A percentile compares a stretch with the other conserved stretches of the same genome.
phyloP scores from a whole-genome alignment of 345 rosid genomes.

The Sapria himalayana region DNA sequence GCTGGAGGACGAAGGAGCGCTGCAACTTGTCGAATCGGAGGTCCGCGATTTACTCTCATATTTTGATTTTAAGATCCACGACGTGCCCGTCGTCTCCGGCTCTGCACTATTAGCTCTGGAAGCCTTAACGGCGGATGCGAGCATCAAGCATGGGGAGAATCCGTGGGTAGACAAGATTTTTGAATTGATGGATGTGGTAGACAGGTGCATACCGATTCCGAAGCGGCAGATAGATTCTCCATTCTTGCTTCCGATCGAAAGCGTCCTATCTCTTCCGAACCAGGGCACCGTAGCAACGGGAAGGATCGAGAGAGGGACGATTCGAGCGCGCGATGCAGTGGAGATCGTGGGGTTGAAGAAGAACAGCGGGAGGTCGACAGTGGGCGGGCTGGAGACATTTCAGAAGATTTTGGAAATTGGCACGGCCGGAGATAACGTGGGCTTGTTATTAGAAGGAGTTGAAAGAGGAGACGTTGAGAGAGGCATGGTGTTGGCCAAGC shows the following conservation, averaged over 20 bases:
- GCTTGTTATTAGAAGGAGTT: slow-evolving; percentile 72
- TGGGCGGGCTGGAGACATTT: slow-evolving; percentile 80
- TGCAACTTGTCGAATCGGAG: slow-evolving; percentile 86
- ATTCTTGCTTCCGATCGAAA: slow-evolving; percentile 69
- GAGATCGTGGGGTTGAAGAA: slow-evolving; percentile 63
- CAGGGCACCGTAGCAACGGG: slow-evolving; percentile 91
- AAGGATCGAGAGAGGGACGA: slow-evolving; percentile 67
- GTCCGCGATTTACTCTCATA: slow-evolving; percentile 75
- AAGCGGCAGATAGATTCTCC: slow-evolving; percentile 71
- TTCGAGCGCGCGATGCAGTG: slow-evolving; percentile 58
- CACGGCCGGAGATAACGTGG: slow-evolving; percentile 83
- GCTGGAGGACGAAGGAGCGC: slow-evolving; percentile 71
- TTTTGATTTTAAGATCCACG: slow-evolving; percentile 73
- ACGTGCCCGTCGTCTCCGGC: slow-evolving; percentile 65
- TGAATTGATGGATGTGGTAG: slow-evolving; percentile 81
- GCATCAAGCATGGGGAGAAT: slow-evolving; percentile 50
- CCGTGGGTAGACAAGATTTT: slow-evolving; percentile 83
- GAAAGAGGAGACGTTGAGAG: slow-evolving; percentile 76
- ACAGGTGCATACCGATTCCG: slow-evolving; percentile 65
- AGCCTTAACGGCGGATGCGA: slow-evolving; percentile 50
- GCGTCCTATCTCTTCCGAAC: slow-evolving; percentile 78
- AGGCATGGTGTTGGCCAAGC: slow-evolving; percentile 94
- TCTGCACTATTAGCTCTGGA: slow-evolving; percentile 75
- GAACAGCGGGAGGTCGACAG: slow-evolving; percentile 52
- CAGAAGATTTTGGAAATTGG: slow-evolving; percentile 81